Base-by-base conservation (phyloP, 257 asterid genomes). In the Ilex asprella region DNA sequence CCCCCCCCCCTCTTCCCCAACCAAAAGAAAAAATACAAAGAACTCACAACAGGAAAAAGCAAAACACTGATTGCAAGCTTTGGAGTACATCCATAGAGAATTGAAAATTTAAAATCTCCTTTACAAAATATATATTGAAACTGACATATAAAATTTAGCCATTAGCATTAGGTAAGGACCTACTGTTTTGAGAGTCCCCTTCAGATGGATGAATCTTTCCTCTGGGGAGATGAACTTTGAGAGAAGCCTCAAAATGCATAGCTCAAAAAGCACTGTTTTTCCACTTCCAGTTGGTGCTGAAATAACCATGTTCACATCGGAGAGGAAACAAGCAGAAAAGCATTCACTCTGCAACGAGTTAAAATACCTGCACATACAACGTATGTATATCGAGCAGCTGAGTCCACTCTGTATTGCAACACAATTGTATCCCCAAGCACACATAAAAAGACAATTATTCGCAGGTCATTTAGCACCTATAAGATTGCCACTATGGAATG, bases 221-320 rank as follows among this genome's bases (percentile, higher is more conserved):
- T 82, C 86, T 50, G 75, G 35, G n/a, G 84, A 72, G 41, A 89
- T 82, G 80, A 83, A 83, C 81, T 80, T 92, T 67, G 99, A 86
- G 67, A 89, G 86, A 76, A 87, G 88, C 86, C 97, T 83, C 86
- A 92, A 76, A 73, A 92, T 89, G 86, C 99, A 92, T 65, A 92
- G 76, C 82, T 92, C 99, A 67, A 92, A 89, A 12, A 92, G 91
- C 68, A 83, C 96, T 11, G 99, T 86, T 80, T 89, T 92, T 49
- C 97, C 97, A 78, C 99, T 92, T 78, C 99, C 99, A 63, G 99
- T 89, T 59, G 99, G 97, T 12, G 97, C 97, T 53, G 97, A 89
- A 70, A 92, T 85, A 67, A 89, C 96, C 99, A 92, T 89, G 84
- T 92, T 92, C 75, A 76, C 71, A 65, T 86, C 97, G 31, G 96